Base-by-base conservation (phyloP, 352 stramenopile species). In the Pythium apleroticum region DNA sequence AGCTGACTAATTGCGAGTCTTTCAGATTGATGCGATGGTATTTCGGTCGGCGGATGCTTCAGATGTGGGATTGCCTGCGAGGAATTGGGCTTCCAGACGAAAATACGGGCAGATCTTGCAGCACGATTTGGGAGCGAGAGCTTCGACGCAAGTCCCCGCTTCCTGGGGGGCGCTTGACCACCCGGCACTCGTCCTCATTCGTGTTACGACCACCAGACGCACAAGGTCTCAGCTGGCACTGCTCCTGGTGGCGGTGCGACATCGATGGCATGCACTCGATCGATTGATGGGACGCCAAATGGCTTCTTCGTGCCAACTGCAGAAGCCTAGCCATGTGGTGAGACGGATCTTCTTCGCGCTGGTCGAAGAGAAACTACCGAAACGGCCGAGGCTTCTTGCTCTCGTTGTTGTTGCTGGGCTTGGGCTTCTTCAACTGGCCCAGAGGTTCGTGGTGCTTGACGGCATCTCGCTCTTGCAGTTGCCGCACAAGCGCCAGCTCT, bases 311-410 rank as follows among this genome's bases (percentile, higher is more conserved):
- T 2, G 14, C 37, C 37, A 46, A 46, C 14, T 46, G 37, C 37
- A 8, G 4, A 46, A 0, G 10, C 7, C 35, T 41, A n/a, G 37
- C 37, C 37, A 37, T 24, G 3, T 50, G 45, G 20, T 27, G 24
- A 8, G 20, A 14, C 22, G 45, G 2, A 31, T 52, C 37, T 46
- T 20, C 37, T 22, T 46, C 19, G 11, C 35, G 9, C 15, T 46
- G 37, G 4, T 46, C 17, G 37, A 46, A 22, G 37, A 22, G 22
- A 30, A 30, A 27, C 25, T 52, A 68, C 25, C 61, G 61, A 55
- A 68, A 68, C 52, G 61, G 61, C 25, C 61, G 61, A 57, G 61
- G 61, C 30, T 62, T 25, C 15, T 20, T 60, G 50, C 37, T 8
- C 8, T 31, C 19, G 17, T n/a, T 39, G 35, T 48, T 45, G 22